A percentile compares a stretch with the other conserved stretches of the same genome.
These are phyloP conservation scores for Aspergillus fumigatus DNA, from an alignment of 2,329 filamentous ascomycete species.

Conservation along the genomic window DNA sequence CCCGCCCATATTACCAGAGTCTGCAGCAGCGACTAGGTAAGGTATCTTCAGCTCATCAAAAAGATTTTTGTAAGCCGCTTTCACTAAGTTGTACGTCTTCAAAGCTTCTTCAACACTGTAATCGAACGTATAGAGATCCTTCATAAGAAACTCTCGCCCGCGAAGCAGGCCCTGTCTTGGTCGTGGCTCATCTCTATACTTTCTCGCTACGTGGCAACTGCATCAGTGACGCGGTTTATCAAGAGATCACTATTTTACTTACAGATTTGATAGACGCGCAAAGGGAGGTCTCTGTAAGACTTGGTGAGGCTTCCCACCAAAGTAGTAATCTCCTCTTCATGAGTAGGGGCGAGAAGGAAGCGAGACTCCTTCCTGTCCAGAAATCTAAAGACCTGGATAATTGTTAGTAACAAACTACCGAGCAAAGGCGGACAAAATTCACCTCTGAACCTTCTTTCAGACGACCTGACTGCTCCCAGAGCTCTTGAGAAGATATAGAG, in stretches of 20 bases:
- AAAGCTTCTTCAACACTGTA: conserved; percentile 61
- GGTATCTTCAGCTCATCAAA: conserved; percentile 81
- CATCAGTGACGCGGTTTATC: neutral
- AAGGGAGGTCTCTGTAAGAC: conserved; percentile 80
- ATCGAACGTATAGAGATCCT: conserved; percentile 97
- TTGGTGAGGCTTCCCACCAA: conserved; percentile 68
- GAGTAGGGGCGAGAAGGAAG: conserved; percentile 82
- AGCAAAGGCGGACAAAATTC: conserved; percentile 20
- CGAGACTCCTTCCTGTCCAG: conserved; percentile 69
- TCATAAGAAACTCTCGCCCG: conserved; percentile 93
- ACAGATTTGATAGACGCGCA: conserved; percentile 89
- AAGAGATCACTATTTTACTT: conserved; percentile 23
- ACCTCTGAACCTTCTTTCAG: conserved; percentile 74
- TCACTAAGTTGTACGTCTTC: conserved; percentile 73
- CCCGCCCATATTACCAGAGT: conserved; percentile 95
- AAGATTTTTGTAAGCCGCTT: conserved; percentile 67
- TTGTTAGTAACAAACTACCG: neutral
- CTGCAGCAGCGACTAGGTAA: conserved; percentile 79
- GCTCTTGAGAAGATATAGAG: conserved; percentile 73
- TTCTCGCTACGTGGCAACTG: conserved; percentile 57
- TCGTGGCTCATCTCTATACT: conserved; percentile 89
- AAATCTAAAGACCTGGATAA: conserved; percentile 67
- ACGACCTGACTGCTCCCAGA: conserved; percentile 83
- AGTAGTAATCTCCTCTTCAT: conserved; percentile 91
- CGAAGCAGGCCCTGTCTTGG: conserved; percentile 84